A percentile compares a stretch with the other conserved stretches of the same genome.
Conservation (phyloP, 1,139 yeast species). For the Debaryomycetaceae sp. region DNA sequence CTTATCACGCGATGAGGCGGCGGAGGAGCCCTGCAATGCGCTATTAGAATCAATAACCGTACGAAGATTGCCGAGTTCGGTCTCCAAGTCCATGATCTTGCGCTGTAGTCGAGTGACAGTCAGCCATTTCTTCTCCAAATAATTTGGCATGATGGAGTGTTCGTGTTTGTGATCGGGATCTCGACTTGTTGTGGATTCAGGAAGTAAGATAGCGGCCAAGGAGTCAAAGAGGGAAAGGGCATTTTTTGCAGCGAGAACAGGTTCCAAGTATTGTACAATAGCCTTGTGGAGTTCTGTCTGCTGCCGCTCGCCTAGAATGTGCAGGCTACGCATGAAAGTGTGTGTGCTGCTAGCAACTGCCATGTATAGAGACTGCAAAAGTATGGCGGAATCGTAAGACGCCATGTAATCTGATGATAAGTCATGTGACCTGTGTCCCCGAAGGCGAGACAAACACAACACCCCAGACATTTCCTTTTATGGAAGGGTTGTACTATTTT, state of each 20-base stretch:
- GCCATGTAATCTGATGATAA: no score
- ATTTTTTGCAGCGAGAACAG: slow-evolving; percentile 13
- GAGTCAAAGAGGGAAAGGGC: slow-evolving; percentile 4
- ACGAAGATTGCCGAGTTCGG: slow-evolving; percentile 31
- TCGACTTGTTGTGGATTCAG: no score
- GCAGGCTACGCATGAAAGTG: slow-evolving; percentile 6
- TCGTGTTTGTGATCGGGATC: slow-evolving; percentile 7
- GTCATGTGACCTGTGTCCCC: no score
- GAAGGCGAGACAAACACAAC: no score
- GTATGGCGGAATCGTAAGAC: no score
- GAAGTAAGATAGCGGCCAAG: slow-evolving; percentile 3
- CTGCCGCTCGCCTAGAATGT: slow-evolving; percentile 39
- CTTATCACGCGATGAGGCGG: slow-evolving; percentile 20
- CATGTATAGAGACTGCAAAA: no score
- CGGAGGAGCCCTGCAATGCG: neutral
- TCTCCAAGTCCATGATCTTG: slow-evolving; percentile 50
- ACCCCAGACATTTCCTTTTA: no score
- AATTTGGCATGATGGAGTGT: slow-evolving; percentile 25
- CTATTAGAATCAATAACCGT: slow-evolving; percentile 27
- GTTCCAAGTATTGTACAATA: slow-evolving; percentile 41
- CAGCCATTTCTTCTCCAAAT: slow-evolving; percentile 82
- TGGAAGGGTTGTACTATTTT: no score
- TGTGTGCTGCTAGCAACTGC: no score
- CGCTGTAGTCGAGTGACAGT: slow-evolving; percentile 75
- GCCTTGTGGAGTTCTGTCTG: slow-evolving; percentile 45